Evolutionary conservation across 2,329 filamentous ascomycete species (phyloP).

Genomic region (Calonectria pteridis): DNA sequence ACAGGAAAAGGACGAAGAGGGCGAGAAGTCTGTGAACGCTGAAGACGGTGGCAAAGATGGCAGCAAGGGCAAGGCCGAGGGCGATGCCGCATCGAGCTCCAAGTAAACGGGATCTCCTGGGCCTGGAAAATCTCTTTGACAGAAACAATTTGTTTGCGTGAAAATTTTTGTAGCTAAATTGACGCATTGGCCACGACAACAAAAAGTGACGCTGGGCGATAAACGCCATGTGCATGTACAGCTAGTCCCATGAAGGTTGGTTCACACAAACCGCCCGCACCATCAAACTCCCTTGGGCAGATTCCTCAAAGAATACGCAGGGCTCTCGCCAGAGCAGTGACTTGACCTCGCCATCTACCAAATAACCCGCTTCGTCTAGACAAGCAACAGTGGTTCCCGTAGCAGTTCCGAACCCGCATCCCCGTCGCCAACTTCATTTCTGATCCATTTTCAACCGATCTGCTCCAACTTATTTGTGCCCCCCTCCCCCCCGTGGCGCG

Average conservation of each 20-base stretch:
- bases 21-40: background rate
- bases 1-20: background rate
- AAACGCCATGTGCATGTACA: background rate
- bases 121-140: background rate
- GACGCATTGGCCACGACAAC: background rate
- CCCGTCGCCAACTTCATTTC: slow-evolving; percentile 65
- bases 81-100: background rate
- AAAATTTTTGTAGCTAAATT: background rate
- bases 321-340: slow-evolving; percentile 76
- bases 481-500: slow-evolving; percentile 66
- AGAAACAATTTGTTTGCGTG: background rate
- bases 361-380: slow-evolving; percentile 47
- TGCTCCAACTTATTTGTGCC: slow-evolving; percentile 67
- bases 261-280: background rate
- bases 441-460: slow-evolving; percentile 68
- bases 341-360: slow-evolving; percentile 36
- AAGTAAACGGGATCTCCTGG: background rate
- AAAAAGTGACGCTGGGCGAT: too few species aligned
- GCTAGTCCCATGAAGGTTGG: background rate
- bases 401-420: slow-evolving; percentile 72
- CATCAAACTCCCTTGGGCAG: background rate
- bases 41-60: background rate
- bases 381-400: slow-evolving; percentile 71
- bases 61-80: too few species aligned
- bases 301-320: slow-evolving; percentile 67